Conservation (phyloP, 2,329 filamentous ascomycete genomes). For the Colletotrichum australisinense region DNA sequence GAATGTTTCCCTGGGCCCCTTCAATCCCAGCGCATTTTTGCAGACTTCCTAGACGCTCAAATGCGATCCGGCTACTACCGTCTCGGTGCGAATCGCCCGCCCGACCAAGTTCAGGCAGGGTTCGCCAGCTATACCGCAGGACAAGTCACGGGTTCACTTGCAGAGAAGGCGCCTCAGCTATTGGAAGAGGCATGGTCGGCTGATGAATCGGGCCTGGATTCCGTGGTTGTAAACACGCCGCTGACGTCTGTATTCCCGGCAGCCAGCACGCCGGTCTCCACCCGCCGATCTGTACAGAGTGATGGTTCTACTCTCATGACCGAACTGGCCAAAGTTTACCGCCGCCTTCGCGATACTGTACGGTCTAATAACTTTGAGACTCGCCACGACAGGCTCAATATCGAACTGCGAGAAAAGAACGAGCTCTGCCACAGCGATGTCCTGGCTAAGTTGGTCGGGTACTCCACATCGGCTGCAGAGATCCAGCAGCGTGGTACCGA, state of each 20-base stretch:
- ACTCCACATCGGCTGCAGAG: conserved; percentile 88
- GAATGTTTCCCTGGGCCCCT: conserved; percentile 84
- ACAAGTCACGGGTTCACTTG: conserved; percentile 52
- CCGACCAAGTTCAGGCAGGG: conserved; percentile 46
- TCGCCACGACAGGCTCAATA: conserved; percentile 46
- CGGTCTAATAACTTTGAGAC: conserved; percentile 63
- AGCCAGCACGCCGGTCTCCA: conserved; percentile 48
- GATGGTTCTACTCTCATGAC: conserved; percentile 53
- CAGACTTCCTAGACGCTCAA: conserved; percentile 74
- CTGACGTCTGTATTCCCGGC: conserved; percentile 57
- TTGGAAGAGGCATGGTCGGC: conserved; percentile 54
- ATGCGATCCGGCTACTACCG: conserved; percentile 59
- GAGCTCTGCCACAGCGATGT: conserved; percentile 68
- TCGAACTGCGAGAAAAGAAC: conserved; percentile 46
- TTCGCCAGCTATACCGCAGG: conserved; percentile 53
- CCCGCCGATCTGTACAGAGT: conserved; percentile 45
- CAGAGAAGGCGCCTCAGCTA: conserved; percentile 49
- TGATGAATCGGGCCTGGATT: conserved; percentile 47
- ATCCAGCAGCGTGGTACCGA: conserved; percentile 91
- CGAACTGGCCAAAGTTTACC: conserved; percentile 71
- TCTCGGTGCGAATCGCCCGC: conserved; percentile 47
- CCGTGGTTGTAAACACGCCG: conserved; percentile 51
- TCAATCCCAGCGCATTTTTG: conserved; percentile 69
- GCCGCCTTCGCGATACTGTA: conserved; percentile 69
- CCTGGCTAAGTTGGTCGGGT: conserved; percentile 77